Base-by-base conservation (phyloP, 192 early-diverging fungal genomes). In the Backusella psychrophila region DNA sequence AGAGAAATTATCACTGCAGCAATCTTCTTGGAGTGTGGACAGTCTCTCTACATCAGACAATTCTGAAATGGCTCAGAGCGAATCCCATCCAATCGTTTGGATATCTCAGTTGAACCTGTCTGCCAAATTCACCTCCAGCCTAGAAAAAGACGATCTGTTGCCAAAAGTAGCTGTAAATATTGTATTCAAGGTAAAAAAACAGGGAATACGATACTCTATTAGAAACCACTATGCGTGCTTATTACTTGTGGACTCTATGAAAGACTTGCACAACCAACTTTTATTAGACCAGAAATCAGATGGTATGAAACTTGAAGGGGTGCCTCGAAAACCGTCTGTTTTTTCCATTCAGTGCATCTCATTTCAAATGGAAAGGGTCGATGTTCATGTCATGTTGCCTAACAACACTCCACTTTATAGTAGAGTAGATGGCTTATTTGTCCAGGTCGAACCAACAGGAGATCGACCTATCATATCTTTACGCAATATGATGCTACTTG, bases 361-460 rank as follows among this genome's bases (percentile, higher is more conserved):
- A 7, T 42, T 65, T 23, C 56, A 63, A 17, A 21, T 74, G 19
- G 36, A 38, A 6, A 52, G 63, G 23, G 31, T 56, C 2, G 74
- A 75, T 52, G 17, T 75, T 34, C 59, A 33, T 41, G 19, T 75
- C 2, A 42, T n/a, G 8, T n/a, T 75, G 17, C 74, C 74, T 3
- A 39, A 44, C 0, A 15, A 67, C 7, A 39, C 31, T 9, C 38
- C 42, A 3, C 42, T 75, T 21, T 75, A 75, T 46, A 19, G n/a
- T 8, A 33, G 74, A 39, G 9, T 65, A 2, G 63, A 75, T 15
- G 21, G 39, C 1, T 5, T 41, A 38, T 63, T 21, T 29, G 9
- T 29, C 8, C 9, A 35, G 42, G 36, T 44, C 19, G 72, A 74
- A 26, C 53, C 53, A 12, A 29, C n/a, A 7, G 21, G n/a, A 29